These are phyloP conservation scores for Fomes fomentarius DNA, from an alignment of 1,284 basidiomycete species.

Conservation along the genomic window DNA sequence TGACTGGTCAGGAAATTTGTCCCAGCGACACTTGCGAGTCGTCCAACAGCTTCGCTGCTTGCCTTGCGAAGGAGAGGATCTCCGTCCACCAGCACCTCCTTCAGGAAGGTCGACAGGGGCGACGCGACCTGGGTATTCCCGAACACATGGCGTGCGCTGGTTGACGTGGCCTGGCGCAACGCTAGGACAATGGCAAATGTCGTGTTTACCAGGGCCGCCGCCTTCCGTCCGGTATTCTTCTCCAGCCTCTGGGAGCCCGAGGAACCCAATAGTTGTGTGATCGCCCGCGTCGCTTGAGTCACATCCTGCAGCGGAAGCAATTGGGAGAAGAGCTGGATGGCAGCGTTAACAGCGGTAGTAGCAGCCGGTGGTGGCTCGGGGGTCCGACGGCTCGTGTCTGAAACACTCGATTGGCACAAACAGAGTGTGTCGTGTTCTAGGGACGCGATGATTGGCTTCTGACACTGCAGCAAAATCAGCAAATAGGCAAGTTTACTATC, in stretches of 20 bases:
- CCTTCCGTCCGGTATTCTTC: slow-evolving; percentile 86
- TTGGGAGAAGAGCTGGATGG: slow-evolving; percentile 84
- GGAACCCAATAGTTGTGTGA: slow-evolving; percentile 74
- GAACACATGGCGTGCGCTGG: slow-evolving; percentile 59
- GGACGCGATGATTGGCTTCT: slow-evolving; percentile 81
- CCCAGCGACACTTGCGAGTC: slow-evolving; percentile 83
- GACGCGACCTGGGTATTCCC: slow-evolving; percentile 72
- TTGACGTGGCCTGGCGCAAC: slow-evolving; percentile 62
- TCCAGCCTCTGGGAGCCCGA: slow-evolving; percentile 83
- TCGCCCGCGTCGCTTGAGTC: slow-evolving; percentile 64
- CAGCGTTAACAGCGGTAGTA: slow-evolving; percentile 88
- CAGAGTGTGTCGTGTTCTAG: slow-evolving; percentile 87
- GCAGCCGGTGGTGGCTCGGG: slow-evolving; percentile 75
- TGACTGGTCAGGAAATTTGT: slow-evolving; percentile 87
- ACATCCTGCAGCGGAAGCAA: slow-evolving; percentile 83
- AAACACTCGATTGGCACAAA: slow-evolving; percentile 60
- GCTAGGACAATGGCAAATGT: slow-evolving; percentile 82
- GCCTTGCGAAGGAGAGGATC: slow-evolving; percentile 79
- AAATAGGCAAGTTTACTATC: neutral
- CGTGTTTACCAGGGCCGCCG: slow-evolving; percentile 86
- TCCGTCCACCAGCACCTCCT: slow-evolving; percentile 83
- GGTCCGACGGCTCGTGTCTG: slow-evolving; percentile 46
- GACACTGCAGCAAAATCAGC: slow-evolving; percentile 49
- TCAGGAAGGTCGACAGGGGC: slow-evolving; percentile 75
- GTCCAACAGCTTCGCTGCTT: slow-evolving; percentile 91